phyloP scores from a whole-genome alignment of 805 yeast genomes.

The Starmerella apis region DNA sequence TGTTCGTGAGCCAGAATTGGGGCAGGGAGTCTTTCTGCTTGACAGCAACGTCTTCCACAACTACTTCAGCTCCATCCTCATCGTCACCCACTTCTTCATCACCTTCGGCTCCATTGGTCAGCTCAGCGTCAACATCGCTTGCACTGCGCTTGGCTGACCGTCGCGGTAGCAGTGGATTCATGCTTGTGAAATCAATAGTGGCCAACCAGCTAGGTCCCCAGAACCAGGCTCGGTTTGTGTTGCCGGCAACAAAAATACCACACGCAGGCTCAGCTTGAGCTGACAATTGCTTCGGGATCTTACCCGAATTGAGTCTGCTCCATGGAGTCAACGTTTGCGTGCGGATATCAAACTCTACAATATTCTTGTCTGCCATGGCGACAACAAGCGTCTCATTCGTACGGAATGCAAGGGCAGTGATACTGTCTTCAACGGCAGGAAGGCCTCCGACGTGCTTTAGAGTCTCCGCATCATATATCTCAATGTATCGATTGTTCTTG shows the following conservation, averaged over 20 bases:
- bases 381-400: slow-evolving; percentile 45
- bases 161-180: slow-evolving; percentile 40
- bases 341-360: slow-evolving; percentile 53
- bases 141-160: slow-evolving; percentile 26
- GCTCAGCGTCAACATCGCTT: slow-evolving; percentile 27
- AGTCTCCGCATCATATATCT: slow-evolving; percentile 32
- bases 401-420: slow-evolving; percentile 54
- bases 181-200: slow-evolving; percentile 53
- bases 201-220: slow-evolving; percentile 79
- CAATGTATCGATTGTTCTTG: slow-evolving; percentile 57
- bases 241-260: slow-evolving; percentile 51
- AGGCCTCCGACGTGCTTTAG: slow-evolving; percentile 34
- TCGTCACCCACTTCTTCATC: slow-evolving; percentile 26
- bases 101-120: slow-evolving; percentile 23
- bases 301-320: slow-evolving; percentile 69
- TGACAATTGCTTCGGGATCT: slow-evolving; percentile 55
- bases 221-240: slow-evolving; percentile 54
- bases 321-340: slow-evolving; percentile 47
- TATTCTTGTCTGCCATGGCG: slow-evolving; percentile 61
- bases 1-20: slow-evolving; percentile 59
- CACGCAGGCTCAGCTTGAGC: slow-evolving; percentile 54
- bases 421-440: slow-evolving; percentile 48
- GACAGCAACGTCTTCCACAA: slow-evolving; percentile 10
- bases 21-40: slow-evolving; percentile 14
- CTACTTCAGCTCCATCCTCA: slow-evolving; percentile 34